These are phyloP conservation scores for Coemansia nantahalensis DNA, from an alignment of 192 early-diverging fungal genomes.

Conservation along the genomic window DNA sequence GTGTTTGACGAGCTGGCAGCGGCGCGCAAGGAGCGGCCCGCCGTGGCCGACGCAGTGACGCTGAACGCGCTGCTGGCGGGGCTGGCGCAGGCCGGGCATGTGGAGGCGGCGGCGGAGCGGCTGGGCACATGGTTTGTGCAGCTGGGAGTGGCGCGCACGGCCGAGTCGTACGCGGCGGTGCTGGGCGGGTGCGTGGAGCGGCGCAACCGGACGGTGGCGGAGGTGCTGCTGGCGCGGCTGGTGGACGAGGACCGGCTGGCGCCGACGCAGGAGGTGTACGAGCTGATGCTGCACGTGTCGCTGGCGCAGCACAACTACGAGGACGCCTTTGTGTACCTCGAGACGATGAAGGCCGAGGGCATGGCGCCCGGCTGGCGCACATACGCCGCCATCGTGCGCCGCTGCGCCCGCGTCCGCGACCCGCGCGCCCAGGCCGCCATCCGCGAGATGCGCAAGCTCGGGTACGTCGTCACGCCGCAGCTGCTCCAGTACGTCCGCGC, in stretches of 20 bases:
- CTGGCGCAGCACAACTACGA: conserved; percentile 64
- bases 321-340: conserved; percentile 71
- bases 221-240: conserved; percentile 54
- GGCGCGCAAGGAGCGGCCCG: background rate
- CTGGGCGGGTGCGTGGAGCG: conserved; percentile 53
- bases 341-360: conserved; percentile 64
- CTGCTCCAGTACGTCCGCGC: conserved; percentile 32
- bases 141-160: conserved; percentile 49
- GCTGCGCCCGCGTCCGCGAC: conserved; percentile 60
- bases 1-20: background rate
- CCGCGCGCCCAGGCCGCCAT: conserved; percentile 59
- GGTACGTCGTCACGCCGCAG: conserved; percentile 46
- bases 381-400: conserved; percentile 55
- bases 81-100: conserved; percentile 11
- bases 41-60: conserved; percentile 48
- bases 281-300: conserved; percentile 56
- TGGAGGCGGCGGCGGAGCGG: conserved; percentile 10
- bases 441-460: conserved; percentile 64
- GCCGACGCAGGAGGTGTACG: conserved; percentile 56
- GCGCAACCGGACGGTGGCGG: conserved; percentile 55
- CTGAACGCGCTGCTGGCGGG: conserved; percentile 60
- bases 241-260: conserved; percentile 44
- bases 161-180: conserved; percentile 58
- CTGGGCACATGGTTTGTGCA: conserved; percentile 38
- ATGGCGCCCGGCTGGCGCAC: conserved; percentile 56